Base-by-base conservation (phyloP, 495 filamentous ascomycete species). In the Podospora australis region DNA sequence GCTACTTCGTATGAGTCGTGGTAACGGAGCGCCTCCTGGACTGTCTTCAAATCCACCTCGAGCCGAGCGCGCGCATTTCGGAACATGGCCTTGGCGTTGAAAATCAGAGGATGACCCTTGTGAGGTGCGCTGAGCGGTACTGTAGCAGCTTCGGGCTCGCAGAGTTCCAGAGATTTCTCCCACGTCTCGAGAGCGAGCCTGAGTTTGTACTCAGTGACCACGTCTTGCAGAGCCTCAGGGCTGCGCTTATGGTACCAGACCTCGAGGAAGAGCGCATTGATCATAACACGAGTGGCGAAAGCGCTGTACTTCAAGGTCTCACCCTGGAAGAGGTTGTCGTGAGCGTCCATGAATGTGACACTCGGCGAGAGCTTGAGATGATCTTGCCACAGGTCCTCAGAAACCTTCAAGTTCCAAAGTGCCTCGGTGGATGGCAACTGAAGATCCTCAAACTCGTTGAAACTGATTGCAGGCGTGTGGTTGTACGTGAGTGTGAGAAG, bases 241-340 rank as follows among this genome's bases (percentile, higher is more conserved):
- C 87, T 96, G 53, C 92, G 87, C 78, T 96, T 96, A 71, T 96
- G 88, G 62, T 90, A 92, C 92, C 91, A 98, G 4, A 98, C 92
- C 61, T 96, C 92, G 48, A 98, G 77, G 78, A 97, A 98, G 48
- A 98, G 80, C 4, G 94, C 90, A 64, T 97, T 98, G 78, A 98
- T 98, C 83, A 98, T 89, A 58, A 97, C 88, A 44, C 92, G 89
- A 4, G 94, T 95, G 2, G 90, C 91, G 66, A 97, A 97, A 8
- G 92, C 94, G 64, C 91, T 96, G 74, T 97, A 98, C 52, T 86
- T 86, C 16, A 89, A 80, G 32, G 84, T 78, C 53, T 95, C 90
- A 46, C 90, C 92, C 60, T 92, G 88, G 77, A 96, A 96, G 5
- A 98, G 80, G 49, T 87, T 87, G 63, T 94, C 88, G 61, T 96